Conservation (phyloP, 31 red algal species). For the Asparagopsis taxiformis region DNA sequence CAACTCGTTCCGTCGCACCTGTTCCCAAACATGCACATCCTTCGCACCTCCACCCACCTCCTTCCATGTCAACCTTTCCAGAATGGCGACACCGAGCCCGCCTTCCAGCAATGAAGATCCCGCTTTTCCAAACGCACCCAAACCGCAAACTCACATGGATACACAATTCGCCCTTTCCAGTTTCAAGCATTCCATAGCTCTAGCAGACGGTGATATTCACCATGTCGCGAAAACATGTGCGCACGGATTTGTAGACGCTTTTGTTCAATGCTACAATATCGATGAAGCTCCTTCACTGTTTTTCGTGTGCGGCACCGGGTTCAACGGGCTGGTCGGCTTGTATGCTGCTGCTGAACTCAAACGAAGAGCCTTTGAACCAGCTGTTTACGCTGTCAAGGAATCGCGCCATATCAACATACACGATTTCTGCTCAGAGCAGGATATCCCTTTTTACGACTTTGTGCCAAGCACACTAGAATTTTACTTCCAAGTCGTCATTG, state of each 20-base stretch:
- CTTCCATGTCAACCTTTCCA: too few relatives aligned
- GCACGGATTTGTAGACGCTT: conserved; percentile 40
- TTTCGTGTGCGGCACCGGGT: conserved; percentile 45
- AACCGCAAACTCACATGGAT: too few relatives aligned
- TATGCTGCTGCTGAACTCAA: conserved; percentile 23
- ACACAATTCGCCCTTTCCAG: too few relatives aligned
- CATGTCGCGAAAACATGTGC: conserved; percentile 26
- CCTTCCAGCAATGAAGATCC: too few relatives aligned
- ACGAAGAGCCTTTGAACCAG: conserved; percentile 28
- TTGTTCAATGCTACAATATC: conserved; percentile 35
- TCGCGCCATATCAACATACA: conserved; percentile 26
- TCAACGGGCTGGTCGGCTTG: conserved; percentile 56
- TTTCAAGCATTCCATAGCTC: conserved; percentile 29
- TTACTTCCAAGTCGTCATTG: conserved; percentile 58
- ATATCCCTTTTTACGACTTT: conserved; percentile 53
- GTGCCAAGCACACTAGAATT: conserved; percentile 65
- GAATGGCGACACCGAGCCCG: too few relatives aligned
- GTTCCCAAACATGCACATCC: too few relatives aligned
- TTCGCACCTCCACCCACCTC: too few relatives aligned
- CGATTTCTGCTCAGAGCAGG: conserved; percentile 14
- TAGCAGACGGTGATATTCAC: conserved; percentile 4
- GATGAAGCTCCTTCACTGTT: conserved; percentile 28
- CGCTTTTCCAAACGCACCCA: too few relatives aligned
- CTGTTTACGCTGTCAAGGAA: conserved; percentile 21
- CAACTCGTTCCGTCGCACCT: too few relatives aligned